These are phyloP conservation scores for Lanmaoa pseudosensibilis DNA, from an alignment of 768 basidiomycete species.

Conservation along the genomic window DNA sequence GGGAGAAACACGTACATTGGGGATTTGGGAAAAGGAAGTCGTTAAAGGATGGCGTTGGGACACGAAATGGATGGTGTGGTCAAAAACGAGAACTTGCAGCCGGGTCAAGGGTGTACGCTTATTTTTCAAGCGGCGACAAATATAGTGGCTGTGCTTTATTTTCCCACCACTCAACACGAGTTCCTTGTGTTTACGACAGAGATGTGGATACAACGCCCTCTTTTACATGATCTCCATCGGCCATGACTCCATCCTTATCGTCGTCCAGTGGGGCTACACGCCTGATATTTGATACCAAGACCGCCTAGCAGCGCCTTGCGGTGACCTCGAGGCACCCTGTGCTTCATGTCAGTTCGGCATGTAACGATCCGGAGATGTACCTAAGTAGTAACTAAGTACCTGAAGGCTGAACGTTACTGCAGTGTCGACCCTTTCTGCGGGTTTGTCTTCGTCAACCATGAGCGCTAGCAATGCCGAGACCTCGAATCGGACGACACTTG, in stretches of 20 bases:
- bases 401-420: background rate
- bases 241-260: background rate
- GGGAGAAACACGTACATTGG: slow-evolving; percentile 33
- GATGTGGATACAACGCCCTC: background rate
- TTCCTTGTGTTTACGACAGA: slow-evolving; percentile 11
- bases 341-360: background rate
- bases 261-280: background rate
- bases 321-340: slow-evolving; percentile 6
- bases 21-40: slow-evolving; percentile 22
- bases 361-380: background rate
- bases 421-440: background rate
- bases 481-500: background rate
- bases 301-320: background rate
- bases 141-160: slow-evolving; percentile 24
- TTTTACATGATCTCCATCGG: background rate
- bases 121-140: slow-evolving; percentile 38
- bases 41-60: slow-evolving; percentile 35
- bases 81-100: slow-evolving; percentile 33
- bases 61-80: slow-evolving; percentile 36
- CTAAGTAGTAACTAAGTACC: background rate
- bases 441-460: slow-evolving; percentile 6
- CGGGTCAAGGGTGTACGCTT: slow-evolving; percentile 41
- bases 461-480: background rate
- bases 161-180: slow-evolving; percentile 19
- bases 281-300: background rate